Conservation (phyloP, 345 rosid species). For the Corymbia maculata region DNA sequence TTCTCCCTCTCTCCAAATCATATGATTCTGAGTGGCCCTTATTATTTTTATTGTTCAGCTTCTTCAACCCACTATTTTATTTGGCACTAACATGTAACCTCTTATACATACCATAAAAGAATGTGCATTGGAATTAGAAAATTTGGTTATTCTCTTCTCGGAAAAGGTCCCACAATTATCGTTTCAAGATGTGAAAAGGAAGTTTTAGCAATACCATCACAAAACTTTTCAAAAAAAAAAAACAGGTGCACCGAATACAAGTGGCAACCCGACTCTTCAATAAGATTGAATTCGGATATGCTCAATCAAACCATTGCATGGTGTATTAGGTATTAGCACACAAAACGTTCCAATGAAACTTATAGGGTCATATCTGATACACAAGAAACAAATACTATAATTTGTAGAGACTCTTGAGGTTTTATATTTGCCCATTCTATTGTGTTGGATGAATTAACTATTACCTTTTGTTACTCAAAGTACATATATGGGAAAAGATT, state of each 20-base stretch:
- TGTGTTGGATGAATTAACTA: fast-evolving
- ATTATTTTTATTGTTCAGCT: not conserved
- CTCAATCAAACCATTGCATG: no score
- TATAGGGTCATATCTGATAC: not conserved
- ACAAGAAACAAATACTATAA: not conserved
- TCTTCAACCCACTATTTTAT: conserved; percentile 1
- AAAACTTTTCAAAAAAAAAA: not conserved
- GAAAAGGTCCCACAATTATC: not conserved
- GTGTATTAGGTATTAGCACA: not conserved
- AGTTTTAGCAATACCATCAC: not conserved
- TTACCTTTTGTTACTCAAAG: not conserved
- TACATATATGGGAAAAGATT: not conserved
- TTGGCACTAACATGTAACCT: not conserved
- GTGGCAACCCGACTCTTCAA: not conserved
- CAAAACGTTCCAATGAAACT: not conserved
- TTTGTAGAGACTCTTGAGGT: not conserved
- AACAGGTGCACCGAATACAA: not conserved
- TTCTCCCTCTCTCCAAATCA: conserved; percentile 7
- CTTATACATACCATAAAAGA: not conserved
- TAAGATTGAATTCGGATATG: fast-evolving
- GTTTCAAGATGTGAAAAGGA: not conserved
- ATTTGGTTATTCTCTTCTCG: not conserved
- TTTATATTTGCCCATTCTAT: not conserved
- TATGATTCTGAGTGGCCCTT: not conserved
- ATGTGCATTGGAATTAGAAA: not conserved